These are phyloP conservation scores for Neurospora sp. DNA, from an alignment of 495 filamentous ascomycete species.

Conservation along the genomic window DNA sequence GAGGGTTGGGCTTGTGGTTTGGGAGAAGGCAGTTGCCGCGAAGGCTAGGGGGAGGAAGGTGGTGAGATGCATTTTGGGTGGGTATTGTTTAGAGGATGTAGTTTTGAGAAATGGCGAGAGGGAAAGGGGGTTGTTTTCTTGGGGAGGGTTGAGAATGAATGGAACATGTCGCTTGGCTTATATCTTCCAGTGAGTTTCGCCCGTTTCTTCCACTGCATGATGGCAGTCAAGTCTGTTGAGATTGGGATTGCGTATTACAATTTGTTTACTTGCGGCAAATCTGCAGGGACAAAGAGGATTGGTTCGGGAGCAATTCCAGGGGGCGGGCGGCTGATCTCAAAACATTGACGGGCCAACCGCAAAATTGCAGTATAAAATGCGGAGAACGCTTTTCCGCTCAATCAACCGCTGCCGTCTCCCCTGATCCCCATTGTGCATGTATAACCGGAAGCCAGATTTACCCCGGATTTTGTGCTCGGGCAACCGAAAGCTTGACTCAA, in stretches of 20 bases:
- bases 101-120: background rate
- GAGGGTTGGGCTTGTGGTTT: constrained; percentile 15
- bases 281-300: background rate
- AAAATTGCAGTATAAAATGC: too few species aligned
- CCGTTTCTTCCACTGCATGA: too few species aligned
- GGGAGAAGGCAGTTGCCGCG: constrained; percentile 34
- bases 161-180: background rate
- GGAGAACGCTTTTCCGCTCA: background rate
- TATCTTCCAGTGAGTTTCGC: background rate
- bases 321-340: background rate
- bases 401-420: background rate
- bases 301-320: background rate
- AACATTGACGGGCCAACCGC: too few species aligned
- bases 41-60: constrained; percentile 31
- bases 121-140: too few species aligned
- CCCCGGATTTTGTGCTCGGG: background rate
- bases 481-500: too few species aligned
- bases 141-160: background rate
- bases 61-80: constrained; percentile 22
- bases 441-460: background rate
- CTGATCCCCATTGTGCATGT: background rate
- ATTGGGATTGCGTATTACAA: background rate
- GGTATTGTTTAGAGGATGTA: background rate
- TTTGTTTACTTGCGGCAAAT: background rate
- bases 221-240: background rate